phyloP scores from a whole-genome alignment of 148 eudicot species.

The Nepenthes gracilis region DNA sequence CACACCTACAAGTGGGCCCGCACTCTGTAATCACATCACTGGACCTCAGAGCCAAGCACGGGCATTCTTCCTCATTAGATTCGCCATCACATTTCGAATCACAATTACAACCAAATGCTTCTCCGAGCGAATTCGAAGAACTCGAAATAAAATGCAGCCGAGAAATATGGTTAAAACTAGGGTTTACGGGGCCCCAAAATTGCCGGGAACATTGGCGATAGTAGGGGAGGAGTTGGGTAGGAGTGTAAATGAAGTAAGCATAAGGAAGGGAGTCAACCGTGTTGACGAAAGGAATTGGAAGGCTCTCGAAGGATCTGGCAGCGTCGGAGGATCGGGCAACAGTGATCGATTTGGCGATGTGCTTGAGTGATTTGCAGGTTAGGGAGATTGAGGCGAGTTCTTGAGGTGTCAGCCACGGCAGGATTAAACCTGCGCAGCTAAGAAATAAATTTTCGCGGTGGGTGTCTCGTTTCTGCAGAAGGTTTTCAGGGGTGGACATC shows the following conservation, averaged over 20 bases:
- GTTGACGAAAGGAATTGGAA: constrained; percentile 60
- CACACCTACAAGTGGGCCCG: constrained; percentile 54
- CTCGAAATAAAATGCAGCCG: background rate
- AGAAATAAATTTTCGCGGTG: constrained; percentile 9
- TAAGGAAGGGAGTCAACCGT: constrained; percentile 44
- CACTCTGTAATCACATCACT: constrained; percentile 44
- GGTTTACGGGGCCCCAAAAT: constrained; percentile 28
- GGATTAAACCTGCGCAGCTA: constrained; percentile 27
- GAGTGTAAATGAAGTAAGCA: constrained; percentile 39
- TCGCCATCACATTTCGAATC: constrained; percentile 9
- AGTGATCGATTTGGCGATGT: constrained; percentile 29
- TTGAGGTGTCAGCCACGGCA: constrained; percentile 45
- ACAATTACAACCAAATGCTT: constrained; percentile 41
- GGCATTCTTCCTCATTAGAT: constrained; percentile 9
- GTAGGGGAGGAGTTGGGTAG: constrained; percentile 13
- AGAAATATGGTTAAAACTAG: constrained; percentile 6
- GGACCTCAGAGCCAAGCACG: constrained; percentile 23
- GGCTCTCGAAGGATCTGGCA: constrained; percentile 40
- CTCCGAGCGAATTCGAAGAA: constrained; percentile 1
- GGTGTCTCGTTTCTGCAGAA: background rate
- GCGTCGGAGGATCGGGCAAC: constrained; percentile 50
- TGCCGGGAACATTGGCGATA: constrained; percentile 21
- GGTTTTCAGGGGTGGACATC: too few species aligned
- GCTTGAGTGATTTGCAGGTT: constrained; percentile 41
- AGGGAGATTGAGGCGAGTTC: constrained; percentile 46